Percentiles rank a stretch among this genome's conserved stretches.
Conservation (phyloP, 257 asterid species). For the Jasminum sambac region DNA sequence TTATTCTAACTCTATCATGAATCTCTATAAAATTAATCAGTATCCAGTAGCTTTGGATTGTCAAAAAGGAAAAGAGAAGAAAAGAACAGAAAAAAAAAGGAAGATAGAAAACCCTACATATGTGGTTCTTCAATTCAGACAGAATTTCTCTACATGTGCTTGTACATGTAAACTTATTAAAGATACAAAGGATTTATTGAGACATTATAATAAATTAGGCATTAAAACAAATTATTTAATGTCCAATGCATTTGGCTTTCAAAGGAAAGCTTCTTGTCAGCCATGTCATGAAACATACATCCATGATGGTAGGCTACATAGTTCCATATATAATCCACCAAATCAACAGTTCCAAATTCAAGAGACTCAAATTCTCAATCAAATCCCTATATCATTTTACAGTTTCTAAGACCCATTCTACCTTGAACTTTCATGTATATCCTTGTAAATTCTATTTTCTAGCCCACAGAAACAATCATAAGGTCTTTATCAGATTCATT, state of each 20-base stretch:
- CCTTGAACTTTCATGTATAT: neutral
- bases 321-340: neutral
- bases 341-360: constrained; percentile 1
- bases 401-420: neutral
- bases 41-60: constrained; percentile 5
- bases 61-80: neutral
- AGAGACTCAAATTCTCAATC: neutral
- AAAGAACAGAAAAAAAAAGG: neutral
- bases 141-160: constrained; percentile 3
- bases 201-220: neutral
- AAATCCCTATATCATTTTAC: neutral
- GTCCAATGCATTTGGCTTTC: neutral
- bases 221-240: neutral
- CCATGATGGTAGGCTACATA: neutral
- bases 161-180: neutral
- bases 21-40: constrained; percentile 10
- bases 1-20: constrained; percentile 3
- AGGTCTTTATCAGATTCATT: neutral
- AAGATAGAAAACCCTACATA: constrained; percentile 7
- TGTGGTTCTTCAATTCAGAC: constrained; percentile 14
- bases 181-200: constrained; percentile 5
- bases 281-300: neutral
- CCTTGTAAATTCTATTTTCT: neutral
- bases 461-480: neutral
- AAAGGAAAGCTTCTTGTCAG: neutral